Evolutionary conservation across 2,329 filamentous ascomycete species (phyloP), one percentile per base, ranked within the genome.

Genomic region (Fusarium subglutinans): DNA sequence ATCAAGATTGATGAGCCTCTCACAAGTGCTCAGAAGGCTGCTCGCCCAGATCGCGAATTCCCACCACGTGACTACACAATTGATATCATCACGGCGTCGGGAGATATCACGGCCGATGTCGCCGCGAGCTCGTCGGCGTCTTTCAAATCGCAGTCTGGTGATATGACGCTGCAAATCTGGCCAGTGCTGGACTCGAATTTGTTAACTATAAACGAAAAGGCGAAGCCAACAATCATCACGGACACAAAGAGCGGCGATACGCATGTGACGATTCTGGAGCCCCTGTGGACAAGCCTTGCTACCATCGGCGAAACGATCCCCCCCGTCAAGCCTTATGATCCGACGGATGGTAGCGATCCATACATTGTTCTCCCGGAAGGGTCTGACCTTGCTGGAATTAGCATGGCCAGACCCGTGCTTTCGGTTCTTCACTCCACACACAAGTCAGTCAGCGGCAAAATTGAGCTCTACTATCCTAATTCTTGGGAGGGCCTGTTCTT

Each of bases 401-500:
- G 26, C 65, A 26, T 51, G 40, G 33, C 44, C 38, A 59, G 62
- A 43, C 72, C 77, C 20, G 70, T 76, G 33, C 65, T 86, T 77
- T 74, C 79, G 54, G 77, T 79, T 37, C 79, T 90, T 9, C 73
- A 79, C 41, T 83, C 84, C 6, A 70, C 74, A 12, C 87, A 90
- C 79, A 79, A 68, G 28, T 84, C 84, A 45, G 83, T 86, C 15
- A 87, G 85, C 61, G 87, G 86, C 12, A 55, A 76, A 38, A 73
- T 88, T 54, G 76, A 74, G 20, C 79, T 89, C 28, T 69, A 57
- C 22, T 89, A 88, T 72, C 88, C 88, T 1, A 76, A 75, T 28
- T 80, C 83, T 6, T 90, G 88, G 88, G 84, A 86, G 70, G 88
- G 88, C 20, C 71, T 73, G 26, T 78, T 89, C 40, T 69, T 69